Base-by-base conservation (phyloP, 768 basidiomycete species). In the Lentinula sp. region DNA sequence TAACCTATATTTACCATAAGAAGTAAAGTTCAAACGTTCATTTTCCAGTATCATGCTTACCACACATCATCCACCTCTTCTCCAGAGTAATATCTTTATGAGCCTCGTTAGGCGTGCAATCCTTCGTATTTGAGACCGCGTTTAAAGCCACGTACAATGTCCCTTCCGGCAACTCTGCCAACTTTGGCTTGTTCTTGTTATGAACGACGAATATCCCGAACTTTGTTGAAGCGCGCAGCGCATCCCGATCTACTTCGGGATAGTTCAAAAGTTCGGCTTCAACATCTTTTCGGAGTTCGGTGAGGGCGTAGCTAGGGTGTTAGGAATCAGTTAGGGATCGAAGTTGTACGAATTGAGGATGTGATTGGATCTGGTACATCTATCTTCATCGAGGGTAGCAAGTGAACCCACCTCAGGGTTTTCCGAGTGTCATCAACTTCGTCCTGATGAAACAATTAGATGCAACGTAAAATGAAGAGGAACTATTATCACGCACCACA, bases 181-280 rank as follows among this genome's bases (percentile, higher is more conserved):
- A 70, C 76, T 99, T 99, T 36, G 79, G 77, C 76, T 98, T 98
- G 63, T 86, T 78, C 77, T 98, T 98, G 79, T 95, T 93, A 74
- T 95, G 91, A 28, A 95, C 92, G 51, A 98, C 96, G 69, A 98
- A 99, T 64, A 98, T 79, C 1, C 85, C 95, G 62, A 99, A 93
- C 71, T 90, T 79, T 32, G 96, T 95, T 4, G 80, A 76, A 7
- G 74, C 71, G 62, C 83, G 81, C 18, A 86, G 74, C 0, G 81
- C 82, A n/a, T 88, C 84, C 55, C 88, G 87, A 65, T 95, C 87
- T 16, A 81, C 73, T 71, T 91, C 90, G 4, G 90, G 87, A 60
- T 85, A 80, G 10, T 72, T 70, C 33, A 83, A 73, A 13, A 91
- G 74, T 65, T 90, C 90, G 49, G 72, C 71, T 66, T 91, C 90